Conservation (phyloP, 371 early-diverging fungal species). For the Batrachochytrium dendrobatidis region DNA sequence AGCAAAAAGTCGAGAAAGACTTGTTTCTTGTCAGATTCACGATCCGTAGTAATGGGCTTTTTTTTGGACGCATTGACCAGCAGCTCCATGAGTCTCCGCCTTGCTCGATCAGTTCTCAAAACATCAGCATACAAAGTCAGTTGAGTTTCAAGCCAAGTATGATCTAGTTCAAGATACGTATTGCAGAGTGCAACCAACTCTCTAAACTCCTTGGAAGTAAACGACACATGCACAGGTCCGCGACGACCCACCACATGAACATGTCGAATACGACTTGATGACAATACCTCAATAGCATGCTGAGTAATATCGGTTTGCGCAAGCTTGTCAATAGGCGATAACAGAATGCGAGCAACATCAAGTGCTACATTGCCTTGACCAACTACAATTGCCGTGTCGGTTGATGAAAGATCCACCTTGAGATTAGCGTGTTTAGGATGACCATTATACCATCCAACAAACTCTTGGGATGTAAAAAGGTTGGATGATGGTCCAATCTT, state of each 20-base stretch:
- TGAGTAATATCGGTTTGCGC: conserved; percentile 82
- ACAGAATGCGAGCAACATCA: conserved; percentile 85
- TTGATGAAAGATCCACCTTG: conserved; percentile 49
- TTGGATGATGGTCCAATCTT: conserved; percentile 44
- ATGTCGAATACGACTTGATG: conserved; percentile 60
- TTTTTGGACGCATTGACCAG: conserved; percentile 55
- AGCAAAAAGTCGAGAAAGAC: conserved; percentile 4
- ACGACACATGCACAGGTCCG: conserved; percentile 87
- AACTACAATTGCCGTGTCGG: conserved; percentile 73
- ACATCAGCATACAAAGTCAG: conserved; percentile 26
- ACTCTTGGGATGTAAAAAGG: conserved; percentile 71
- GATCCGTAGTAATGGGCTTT: conserved; percentile 58
- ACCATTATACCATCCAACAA: conserved; percentile 96
- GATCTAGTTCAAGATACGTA: conserved; percentile 52
- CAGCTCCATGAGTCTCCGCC: conserved; percentile 70
- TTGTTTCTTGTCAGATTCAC: conserved; percentile 22
- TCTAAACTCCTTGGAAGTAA: conserved; percentile 92
- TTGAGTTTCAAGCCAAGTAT: conserved; percentile 42
- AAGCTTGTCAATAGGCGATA: conserved; percentile 67
- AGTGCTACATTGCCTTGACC: conserved; percentile 97
- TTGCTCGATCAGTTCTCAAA: conserved; percentile 52
- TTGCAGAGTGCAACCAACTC: conserved; percentile 73
- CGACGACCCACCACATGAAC: conserved; percentile 87
- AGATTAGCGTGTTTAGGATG: conserved; percentile 56
- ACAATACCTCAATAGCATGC: conserved; percentile 63